Conservation (phyloP, 176 grass and related monocot species). For the Oryza nivara region DNA sequence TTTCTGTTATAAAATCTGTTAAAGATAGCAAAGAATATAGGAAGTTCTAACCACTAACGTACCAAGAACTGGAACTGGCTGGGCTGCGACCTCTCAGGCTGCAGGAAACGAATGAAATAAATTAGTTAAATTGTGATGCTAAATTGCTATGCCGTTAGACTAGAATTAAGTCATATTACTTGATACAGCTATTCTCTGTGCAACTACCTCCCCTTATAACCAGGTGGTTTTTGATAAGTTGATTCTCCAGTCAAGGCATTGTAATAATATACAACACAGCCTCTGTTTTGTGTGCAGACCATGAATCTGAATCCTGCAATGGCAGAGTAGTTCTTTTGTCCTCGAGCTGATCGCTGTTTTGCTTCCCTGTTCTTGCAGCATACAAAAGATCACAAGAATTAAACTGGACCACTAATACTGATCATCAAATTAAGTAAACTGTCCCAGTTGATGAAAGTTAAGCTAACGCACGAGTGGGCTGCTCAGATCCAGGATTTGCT, state of each 20-base stretch:
- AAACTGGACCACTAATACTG: conserved; percentile 8
- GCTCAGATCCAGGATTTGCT: conserved; percentile 48
- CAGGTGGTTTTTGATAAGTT: conserved; percentile 84
- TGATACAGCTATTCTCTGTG: conserved; percentile 73
- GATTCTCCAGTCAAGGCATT: conserved; percentile 92
- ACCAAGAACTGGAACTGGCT: conserved; percentile 91
- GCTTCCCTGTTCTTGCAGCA: conserved; percentile 60
- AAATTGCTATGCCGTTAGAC: conserved; percentile 47
- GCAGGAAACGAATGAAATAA: conserved; percentile 46
- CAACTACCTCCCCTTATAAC: conserved; percentile 97
- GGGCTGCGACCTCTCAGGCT: conserved; percentile 62
- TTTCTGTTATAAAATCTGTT: background rate
- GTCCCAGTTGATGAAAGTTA: conserved; percentile 47
- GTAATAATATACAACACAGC: conserved; percentile 84
- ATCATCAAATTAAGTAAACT: conserved; percentile 30
- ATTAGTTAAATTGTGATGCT: conserved; percentile 45
- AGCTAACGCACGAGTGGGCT: conserved; percentile 30
- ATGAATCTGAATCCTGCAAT: conserved; percentile 62
- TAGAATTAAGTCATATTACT: conserved; percentile 87
- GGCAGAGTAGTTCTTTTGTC: conserved; percentile 34
- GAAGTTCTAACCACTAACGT: conserved; percentile 40
- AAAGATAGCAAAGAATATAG: conserved; percentile 29
- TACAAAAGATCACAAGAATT: conserved; percentile 42
- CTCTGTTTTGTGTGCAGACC: conserved; percentile 94
- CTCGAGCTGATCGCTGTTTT: conserved; percentile 44